A percentile compares a stretch with the other conserved stretches of the same genome.
These are phyloP conservation scores for Lathyrus sativus DNA, from an alignment of 306 rosid species.

Conservation along the genomic window DNA sequence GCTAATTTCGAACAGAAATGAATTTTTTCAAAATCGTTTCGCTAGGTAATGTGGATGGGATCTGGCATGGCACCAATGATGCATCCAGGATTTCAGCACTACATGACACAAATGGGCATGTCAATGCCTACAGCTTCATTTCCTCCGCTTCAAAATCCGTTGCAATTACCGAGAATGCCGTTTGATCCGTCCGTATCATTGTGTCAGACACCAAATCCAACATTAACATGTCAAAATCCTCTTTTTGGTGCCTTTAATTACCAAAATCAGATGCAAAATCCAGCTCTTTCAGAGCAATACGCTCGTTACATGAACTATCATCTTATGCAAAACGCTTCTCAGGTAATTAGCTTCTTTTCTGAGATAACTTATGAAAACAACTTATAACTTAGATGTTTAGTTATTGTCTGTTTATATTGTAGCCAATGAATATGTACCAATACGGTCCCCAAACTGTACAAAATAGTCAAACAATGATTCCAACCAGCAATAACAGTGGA, in stretches of 20 bases:
- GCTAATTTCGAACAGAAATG: background rate
- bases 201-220: conserved; percentile 56
- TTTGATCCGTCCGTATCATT: conserved; percentile 49
- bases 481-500: conserved; percentile 52
- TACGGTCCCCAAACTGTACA: conserved; percentile 60
- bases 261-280: conserved; percentile 73
- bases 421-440: conserved; percentile 71
- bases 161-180: conserved; percentile 62
- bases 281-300: conserved; percentile 70
- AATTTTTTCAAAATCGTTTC: conserved; percentile 21
- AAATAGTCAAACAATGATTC: conserved; percentile 57
- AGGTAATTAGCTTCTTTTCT: conserved; percentile 49
- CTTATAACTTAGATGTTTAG: background rate
- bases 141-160: conserved; percentile 56
- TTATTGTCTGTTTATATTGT: conserved; percentile 37
- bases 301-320: conserved; percentile 77
- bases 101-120: conserved; percentile 65
- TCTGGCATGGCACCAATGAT: conserved; percentile 81
- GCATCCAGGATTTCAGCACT: conserved; percentile 80
- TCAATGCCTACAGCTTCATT: conserved; percentile 68
- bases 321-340: conserved; percentile 72
- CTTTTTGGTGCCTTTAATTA: conserved; percentile 57
- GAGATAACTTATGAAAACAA: background rate
- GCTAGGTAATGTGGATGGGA: conserved; percentile 95
- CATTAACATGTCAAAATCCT: conserved; percentile 61